Evolutionary conservation across 2,329 filamentous ascomycete genomes (phyloP), one percentile per base, ranked within the genome.

Genomic region (Paraphaeosphaeria minitans): DNA sequence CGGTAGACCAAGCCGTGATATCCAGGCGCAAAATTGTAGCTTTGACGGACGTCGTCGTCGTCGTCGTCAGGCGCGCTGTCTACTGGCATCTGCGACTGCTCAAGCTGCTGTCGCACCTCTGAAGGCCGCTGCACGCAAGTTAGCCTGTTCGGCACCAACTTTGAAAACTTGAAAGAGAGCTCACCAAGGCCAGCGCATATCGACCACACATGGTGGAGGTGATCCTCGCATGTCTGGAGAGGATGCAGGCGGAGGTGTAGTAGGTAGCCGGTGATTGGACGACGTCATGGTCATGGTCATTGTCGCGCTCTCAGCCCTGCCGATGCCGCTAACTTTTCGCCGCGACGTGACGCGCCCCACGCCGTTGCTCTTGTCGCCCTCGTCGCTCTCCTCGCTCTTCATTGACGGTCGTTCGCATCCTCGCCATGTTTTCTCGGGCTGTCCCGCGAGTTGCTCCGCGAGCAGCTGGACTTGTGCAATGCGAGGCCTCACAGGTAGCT

Each of bases 1-100:
- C 93, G 87, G 74, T 96, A 97, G 27, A 98, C 91, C 24, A 95
- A 82, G 35, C 95, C 94, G 70, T 90, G 84, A 61, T 92, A 91
- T 0, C 93, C 91, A 0, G 95, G 95, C 0, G 94, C 92, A 73
- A 99, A 96, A 75, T 98, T 98, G 80, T 96, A 97, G 37, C 86
- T 92, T 71, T 92, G 90, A 39, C 90, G 85, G 35, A 87, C 79
- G 48, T 81, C 85, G 19, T 91, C 86, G 48, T 81, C 85, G 19
- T 91, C 86, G 66, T 96, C 91, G 4, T 85, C 84, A 0, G 91
- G 91, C 0, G 85, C 87, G 57, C 92, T 86, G 57, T 89, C 83
- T 2, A 92, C 87, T 2, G 83, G 84, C 86, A 96, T 91, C 61
- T 89, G 83, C 67, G 92, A 85, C 37, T 92, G 83, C 68, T 91